These are phyloP conservation scores for Linnemannia elongata DNA, from an alignment of 192 early-diverging fungal species.

Conservation along the genomic window DNA sequence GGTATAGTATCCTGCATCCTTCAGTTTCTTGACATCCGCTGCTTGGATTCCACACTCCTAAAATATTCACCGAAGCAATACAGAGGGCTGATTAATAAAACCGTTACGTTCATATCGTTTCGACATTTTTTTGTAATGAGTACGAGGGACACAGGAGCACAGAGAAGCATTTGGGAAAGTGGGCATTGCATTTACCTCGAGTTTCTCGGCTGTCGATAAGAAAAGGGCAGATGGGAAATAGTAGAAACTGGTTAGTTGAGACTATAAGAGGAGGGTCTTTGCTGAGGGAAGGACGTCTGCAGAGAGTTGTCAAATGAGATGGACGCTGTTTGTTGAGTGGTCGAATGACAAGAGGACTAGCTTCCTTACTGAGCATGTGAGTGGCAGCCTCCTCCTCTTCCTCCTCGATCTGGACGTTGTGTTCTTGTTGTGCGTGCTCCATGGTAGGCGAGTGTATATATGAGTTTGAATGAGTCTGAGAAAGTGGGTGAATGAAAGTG, in stretches of 20 bases:
- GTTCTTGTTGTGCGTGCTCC: conserved; percentile 38
- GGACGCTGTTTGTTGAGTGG: conserved; percentile 10
- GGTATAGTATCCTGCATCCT: conserved; percentile 88
- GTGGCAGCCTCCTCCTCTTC: conserved; percentile 35
- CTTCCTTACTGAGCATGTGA: conserved; percentile 47
- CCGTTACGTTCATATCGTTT: background rate
- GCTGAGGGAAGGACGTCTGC: background rate
- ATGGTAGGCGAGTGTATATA: conserved; percentile 3
- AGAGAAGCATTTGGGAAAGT: background rate
- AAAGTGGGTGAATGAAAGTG: background rate
- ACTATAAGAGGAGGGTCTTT: background rate
- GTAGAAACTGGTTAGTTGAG: background rate
- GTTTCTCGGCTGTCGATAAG: conserved; percentile 36
- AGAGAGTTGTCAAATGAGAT: conserved; percentile 30
- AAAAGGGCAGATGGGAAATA: background rate
- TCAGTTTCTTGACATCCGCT: conserved; percentile 87
- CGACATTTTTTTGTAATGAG: background rate
- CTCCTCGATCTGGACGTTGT: conserved; percentile 35
- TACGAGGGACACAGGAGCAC: background rate
- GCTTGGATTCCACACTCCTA: conserved; percentile 78
- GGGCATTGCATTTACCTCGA: conserved; percentile 26
- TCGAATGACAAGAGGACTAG: background rate
- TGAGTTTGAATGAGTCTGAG: background rate
- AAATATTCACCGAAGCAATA: background rate
- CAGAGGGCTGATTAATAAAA: background rate